Base-by-base conservation (phyloP, 495 filamentous ascomycete genomes). In the Daldinia decipiens region DNA sequence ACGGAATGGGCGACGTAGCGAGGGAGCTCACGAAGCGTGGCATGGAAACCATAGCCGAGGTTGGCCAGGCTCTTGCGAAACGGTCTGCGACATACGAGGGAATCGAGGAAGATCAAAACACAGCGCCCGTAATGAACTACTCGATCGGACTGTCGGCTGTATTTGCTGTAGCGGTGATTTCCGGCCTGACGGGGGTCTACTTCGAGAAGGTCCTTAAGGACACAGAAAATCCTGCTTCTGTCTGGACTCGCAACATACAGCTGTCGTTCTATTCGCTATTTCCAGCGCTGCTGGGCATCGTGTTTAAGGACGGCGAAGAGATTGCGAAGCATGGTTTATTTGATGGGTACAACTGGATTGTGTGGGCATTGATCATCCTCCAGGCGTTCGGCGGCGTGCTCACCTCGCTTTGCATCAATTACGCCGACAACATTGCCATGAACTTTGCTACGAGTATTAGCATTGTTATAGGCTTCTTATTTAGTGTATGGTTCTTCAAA, bases 41-140 rank as follows among this genome's bases (percentile, higher is more conserved):
- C 9, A 66, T 84, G 15, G 79, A 77, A 5, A 73, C 74, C 9
- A 62, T 84, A 5, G 73, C 71, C 6, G 81, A 85, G 38, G 87
- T 86, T 43, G 71, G 73, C 51, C 62, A 72, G 43, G 27, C 67
- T 53, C 71, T 94, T 47, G 80, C 84, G 21, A 88, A 85, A 70
- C 89, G 95, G n/a, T 97, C 94, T n/a, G 94, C 93, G 5, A 96
- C 93, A 0, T 97, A 98, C 74, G 91, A 97, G 78, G 95, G 95
- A 21, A 97, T 97, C 58, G 84, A 93, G 68, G 90, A 95, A 65
- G 95, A 97, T 74, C 84, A 91, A 40, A 83, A 85, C 47, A 85
- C 84, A 17, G 81, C 86, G 26, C 91, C 90, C 8, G 79, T 84
- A 40, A 87, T 96, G 86, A 93, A 93, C 79, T 85, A 88, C 55